Conservation (phyloP, 345 rosid species). For the Sonneratia caseolaris region DNA sequence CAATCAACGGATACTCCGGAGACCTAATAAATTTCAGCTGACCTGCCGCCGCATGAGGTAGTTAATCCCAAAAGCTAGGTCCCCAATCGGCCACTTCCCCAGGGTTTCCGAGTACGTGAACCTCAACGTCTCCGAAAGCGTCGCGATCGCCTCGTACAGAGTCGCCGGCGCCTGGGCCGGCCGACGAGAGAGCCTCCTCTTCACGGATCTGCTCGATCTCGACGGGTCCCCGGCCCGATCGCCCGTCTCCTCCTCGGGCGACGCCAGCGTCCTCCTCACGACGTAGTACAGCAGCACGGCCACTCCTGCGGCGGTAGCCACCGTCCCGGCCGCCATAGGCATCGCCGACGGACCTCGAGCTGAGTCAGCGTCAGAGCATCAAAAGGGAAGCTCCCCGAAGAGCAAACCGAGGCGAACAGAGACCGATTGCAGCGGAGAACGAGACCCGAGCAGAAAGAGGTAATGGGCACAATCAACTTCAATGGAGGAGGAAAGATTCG, state of each 20-base stretch:
- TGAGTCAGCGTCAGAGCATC: not conserved
- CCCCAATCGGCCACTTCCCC: slow-evolving; percentile 97
- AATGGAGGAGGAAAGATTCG: not conserved
- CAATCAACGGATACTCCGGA: not conserved
- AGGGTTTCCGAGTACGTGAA: slow-evolving; percentile 91
- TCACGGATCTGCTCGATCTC: slow-evolving; percentile 54
- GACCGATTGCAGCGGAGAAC: not conserved
- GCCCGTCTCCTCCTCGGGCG: slow-evolving; percentile 26
- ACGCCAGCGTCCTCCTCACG: slow-evolving; percentile 43
- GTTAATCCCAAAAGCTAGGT: slow-evolving; percentile 94
- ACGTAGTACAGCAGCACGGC: slow-evolving; percentile 58
- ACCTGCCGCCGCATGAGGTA: slow-evolving; percentile 89
- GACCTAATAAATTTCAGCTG: not conserved
- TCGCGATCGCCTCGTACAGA: slow-evolving; percentile 78
- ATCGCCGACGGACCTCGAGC: not conserved
- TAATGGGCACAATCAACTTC: not conserved
- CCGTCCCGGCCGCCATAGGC: slow-evolving; percentile 71
- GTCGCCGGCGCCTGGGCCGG: slow-evolving; percentile 96
- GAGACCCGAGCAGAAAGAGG: not conserved
- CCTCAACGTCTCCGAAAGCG: slow-evolving; percentile 76
- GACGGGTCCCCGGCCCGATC: slow-evolving; percentile 35
- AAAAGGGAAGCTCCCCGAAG: not conserved
- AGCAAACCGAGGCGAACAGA: not conserved
- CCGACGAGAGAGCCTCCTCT: slow-evolving; percentile 55
- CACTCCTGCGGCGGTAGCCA: slow-evolving; percentile 87